A percentile compares a stretch with the other conserved stretches of the same genome.
These are phyloP conservation scores for Marchantia polymorpha DNA, from an alignment of 225 moss, liverwort and hornwort species.

Conservation along the genomic window DNA sequence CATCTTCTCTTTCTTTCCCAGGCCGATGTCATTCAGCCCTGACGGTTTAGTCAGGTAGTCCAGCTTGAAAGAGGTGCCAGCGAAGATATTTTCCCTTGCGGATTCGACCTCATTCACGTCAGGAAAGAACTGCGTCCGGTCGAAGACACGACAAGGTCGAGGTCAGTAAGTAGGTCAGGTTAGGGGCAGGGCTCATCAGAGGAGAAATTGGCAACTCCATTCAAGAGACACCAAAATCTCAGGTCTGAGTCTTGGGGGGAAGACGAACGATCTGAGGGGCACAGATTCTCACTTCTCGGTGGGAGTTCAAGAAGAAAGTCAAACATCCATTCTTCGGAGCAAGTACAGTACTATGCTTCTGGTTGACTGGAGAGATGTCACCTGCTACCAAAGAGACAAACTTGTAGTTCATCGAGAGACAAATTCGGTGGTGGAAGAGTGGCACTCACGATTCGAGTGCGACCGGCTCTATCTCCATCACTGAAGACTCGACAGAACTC, in stretches of 20 bases:
- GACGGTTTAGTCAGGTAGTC: constrained; percentile 63
- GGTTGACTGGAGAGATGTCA: not conserved
- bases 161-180: not conserved
- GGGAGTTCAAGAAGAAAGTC: not conserved
- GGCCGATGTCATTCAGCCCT: constrained; percentile 85
- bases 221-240: too few relatives aligned
- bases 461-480: constrained; percentile 48
- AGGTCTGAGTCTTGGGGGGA: too few relatives aligned
- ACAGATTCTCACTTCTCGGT: not conserved
- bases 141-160: too few relatives aligned
- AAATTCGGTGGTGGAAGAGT: too few relatives aligned
- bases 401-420: not conserved
- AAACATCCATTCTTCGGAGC: not conserved
- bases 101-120: constrained; percentile 66
- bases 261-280: not conserved
- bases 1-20: constrained; percentile 88
- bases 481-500: constrained; percentile 75
- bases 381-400: not conserved
- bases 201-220: too few relatives aligned
- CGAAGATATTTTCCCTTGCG: constrained; percentile 48
- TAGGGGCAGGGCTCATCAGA: not conserved
- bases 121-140: constrained; percentile 77
- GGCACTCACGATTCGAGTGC: constrained; percentile 70
- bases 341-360: not conserved
- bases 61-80: constrained; percentile 55